Evolutionary conservation across 345 rosid genomes (phyloP), one percentile per base, ranked within the genome.

Genomic region (Kernera saxatilis): DNA sequence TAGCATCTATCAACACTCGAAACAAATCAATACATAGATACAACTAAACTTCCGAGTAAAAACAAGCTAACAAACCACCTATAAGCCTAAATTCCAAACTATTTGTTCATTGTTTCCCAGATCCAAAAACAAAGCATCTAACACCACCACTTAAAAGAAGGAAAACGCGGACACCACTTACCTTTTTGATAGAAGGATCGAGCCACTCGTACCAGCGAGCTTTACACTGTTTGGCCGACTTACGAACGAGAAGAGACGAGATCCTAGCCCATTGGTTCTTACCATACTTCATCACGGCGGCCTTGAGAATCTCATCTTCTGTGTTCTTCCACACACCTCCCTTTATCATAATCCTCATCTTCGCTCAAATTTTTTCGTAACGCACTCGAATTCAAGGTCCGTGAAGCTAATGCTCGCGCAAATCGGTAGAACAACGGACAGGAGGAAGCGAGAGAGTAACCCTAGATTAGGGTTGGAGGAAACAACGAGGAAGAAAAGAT

Each of bases 201-300:
- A 92, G 99, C 99, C 99, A 95, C 84, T 95, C 99, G 61, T 95
- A 92, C 99, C 98, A 95, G 30, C 99, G 96, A 79, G 99, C 99
- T 71, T 95, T 95, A 75, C 99, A 92, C 85, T 95, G 98, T 84
- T 95, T 95, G 10, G 99, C 99, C 3, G 99, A 95, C 70, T 95
- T 95, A 17, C 99, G 99, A 69, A 95, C 98, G 17, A 92, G 93
- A 23, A 92, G 93, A 37, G 98, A 95, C 59, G 98, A 95, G 76
- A 95, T 92, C 33, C 98, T 85, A 61, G 96, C 98, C 99, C 99
- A 94, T 60, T 94, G 99, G 39, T 94, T 94, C 81, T 94, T 94
- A 29, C 99, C 97, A 64, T 95, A 95, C 80, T 95, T 95, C 99
- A 95, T 95, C 48, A 95, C 98, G 25, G 98, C 99, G 39, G 99